These are phyloP conservation scores for Umbilicaria muhlenbergii DNA, from an alignment of 495 filamentous ascomycete species.

Conservation along the genomic window DNA sequence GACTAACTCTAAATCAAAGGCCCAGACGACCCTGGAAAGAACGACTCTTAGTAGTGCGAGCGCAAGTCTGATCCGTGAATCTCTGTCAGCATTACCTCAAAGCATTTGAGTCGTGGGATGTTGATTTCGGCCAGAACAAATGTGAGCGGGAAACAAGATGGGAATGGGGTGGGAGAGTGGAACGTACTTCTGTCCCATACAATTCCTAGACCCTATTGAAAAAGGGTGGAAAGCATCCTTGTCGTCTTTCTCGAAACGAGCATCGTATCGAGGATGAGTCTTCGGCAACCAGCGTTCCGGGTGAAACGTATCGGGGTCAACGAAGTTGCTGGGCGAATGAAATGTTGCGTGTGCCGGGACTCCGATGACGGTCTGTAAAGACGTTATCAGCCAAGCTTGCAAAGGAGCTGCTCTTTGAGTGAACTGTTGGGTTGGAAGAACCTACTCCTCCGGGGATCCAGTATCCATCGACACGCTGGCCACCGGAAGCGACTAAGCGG, in stretches of 20 bases:
- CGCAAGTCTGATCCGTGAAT: neutral
- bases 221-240: constrained; percentile 1
- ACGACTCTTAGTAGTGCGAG: constrained; percentile 4
- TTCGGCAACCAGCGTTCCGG: neutral
- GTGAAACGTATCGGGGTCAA: neutral
- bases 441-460: constrained; percentile 1
- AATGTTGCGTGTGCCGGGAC: neutral
- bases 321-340: neutral
- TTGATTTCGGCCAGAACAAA: too few relatives aligned
- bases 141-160: too few relatives aligned
- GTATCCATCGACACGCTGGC: neutral
- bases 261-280: neutral
- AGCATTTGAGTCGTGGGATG: too few relatives aligned
- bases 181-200: constrained; percentile 1
- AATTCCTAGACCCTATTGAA: constrained; percentile 5
- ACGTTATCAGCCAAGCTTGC: neutral
- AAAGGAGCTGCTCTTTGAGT: neutral
- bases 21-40: constrained; percentile 6
- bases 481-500: too few relatives aligned
- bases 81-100: too few relatives aligned
- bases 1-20: constrained; percentile 3
- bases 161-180: too few relatives aligned
- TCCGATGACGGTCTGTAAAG: neutral
- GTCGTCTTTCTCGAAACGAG: neutral
- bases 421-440: too few relatives aligned